These are phyloP conservation scores for Oryza australiensis DNA, from an alignment of 176 grass and related monocot species.

Conservation along the genomic window DNA sequence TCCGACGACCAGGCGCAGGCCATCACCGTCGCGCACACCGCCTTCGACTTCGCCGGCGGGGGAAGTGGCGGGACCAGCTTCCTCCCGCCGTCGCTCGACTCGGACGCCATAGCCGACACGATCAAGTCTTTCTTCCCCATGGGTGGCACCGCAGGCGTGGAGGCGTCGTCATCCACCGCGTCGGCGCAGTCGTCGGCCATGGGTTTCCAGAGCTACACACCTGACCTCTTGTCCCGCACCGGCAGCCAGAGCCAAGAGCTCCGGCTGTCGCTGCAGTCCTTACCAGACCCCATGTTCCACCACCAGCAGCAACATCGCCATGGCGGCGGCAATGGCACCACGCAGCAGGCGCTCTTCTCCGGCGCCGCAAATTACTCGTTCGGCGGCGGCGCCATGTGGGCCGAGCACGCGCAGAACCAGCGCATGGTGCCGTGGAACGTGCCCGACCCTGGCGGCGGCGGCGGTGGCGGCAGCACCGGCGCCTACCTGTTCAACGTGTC, in stretches of 20 bases:
- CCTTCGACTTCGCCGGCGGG: constrained; percentile 44
- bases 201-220: constrained; percentile 72
- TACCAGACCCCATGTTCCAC: constrained; percentile 77
- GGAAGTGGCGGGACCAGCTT: constrained; percentile 42
- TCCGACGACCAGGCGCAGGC: constrained; percentile 58
- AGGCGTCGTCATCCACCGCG: constrained; percentile 46
- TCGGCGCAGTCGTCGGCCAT: constrained; percentile 54
- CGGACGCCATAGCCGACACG: constrained; percentile 90
- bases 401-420: constrained; percentile 56
- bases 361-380: constrained; percentile 54
- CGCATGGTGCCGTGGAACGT: constrained; percentile 75
- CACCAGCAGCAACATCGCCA: constrained; percentile 50
- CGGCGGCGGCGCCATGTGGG: constrained; percentile 60
- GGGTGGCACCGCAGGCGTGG: constrained; percentile 42
- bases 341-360: constrained; percentile 49
- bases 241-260: constrained; percentile 81
- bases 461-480: constrained; percentile 28
- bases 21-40: constrained; percentile 53
- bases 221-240: constrained; percentile 68
- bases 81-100: constrained; percentile 80
- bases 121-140: constrained; percentile 98
- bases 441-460: constrained; percentile 46
- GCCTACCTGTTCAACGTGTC: constrained; percentile 71
- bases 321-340: constrained; percentile 39
- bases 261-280: constrained; percentile 80